Evolutionary conservation across 768 basidiomycete species (phyloP), one percentile per base, ranked within the genome.

Genomic region (Panaeolus cyanescens): DNA sequence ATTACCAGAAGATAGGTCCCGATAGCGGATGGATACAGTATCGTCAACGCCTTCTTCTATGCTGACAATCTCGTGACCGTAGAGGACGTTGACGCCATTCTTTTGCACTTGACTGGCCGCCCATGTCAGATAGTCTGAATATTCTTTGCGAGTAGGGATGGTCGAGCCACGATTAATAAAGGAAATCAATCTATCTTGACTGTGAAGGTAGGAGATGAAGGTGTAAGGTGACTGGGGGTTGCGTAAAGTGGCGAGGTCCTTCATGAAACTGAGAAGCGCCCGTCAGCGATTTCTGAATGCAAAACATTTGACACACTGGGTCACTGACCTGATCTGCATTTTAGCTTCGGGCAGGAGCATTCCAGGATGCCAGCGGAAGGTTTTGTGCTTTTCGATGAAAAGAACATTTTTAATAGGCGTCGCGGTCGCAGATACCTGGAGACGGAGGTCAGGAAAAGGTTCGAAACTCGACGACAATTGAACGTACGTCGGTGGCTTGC

Each of bases 121-220:
- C 83, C 83, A 85, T 8, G 77, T 66, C 17, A 85, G 75, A 69
- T 85, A 85, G 68, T 85, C 83, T 4, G 83, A 74, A 59, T 79
- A 84, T 62, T 85, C 84, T 59, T 79, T 79, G 28, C 85, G 79
- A 19, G 81, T 80, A 9, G 84, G 84, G 31, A 80, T 77, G 39
- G 76, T 81, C 13, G 79, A 80, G 1, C 80, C 80, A 31, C 80
- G 78, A 67, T 85, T 85, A 65, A 85, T 84, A 74, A 85, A 86
- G 33, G 77, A 70, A 28, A 80, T 62, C 34, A 85, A 75, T 50
- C 84, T 79, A 54, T 75, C 76, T 59, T 84, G 77, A 55, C 76
- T 77, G 60, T 84, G 80, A 56, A 85, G 73, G 68, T 85, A 85
- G 17, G 80, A 72, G 50, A 85, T 64, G 74, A 85, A 85, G n/a